Evolutionary conservation across 23 red algal species (phyloP).

Genomic region (Rhodosorus marinus): DNA sequence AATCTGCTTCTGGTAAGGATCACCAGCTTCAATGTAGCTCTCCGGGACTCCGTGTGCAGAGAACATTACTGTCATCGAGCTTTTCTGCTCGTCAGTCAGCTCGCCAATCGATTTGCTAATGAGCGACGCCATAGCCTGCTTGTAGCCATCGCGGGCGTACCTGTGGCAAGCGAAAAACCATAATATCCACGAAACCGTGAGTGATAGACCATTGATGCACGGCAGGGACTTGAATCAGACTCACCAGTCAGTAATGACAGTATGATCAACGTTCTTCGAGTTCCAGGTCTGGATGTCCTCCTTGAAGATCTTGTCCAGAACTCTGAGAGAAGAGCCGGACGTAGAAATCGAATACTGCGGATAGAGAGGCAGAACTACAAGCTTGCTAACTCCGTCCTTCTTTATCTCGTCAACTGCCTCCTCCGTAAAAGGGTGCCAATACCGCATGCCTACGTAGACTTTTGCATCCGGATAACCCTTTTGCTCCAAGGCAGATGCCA

Average conservation of each 20-base stretch:
- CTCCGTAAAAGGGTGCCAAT: neutral
- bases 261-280: neutral
- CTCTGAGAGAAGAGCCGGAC: neutral
- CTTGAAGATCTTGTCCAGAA: neutral
- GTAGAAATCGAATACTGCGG: neutral
- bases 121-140: neutral
- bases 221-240: no score
- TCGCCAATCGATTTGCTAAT: neutral
- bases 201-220: no score
- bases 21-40: slow-evolving; percentile 1
- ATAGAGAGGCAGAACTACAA: neutral
- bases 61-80: neutral
- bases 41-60: neutral
- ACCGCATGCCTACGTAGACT: neutral
- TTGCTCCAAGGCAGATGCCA: neutral
- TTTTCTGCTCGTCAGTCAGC: neutral
- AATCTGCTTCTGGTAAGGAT: slow-evolving; percentile 1
- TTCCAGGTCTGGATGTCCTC: neutral
- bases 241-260: neutral
- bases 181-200: no score
- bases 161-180: no score
- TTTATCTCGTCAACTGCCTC: neutral
- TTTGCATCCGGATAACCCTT: neutral
- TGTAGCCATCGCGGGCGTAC: neutral
- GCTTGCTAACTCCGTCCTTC: neutral